Conservation (phyloP, 2,329 filamentous ascomycete species). For the Ophiocordyceps sinensis region DNA sequence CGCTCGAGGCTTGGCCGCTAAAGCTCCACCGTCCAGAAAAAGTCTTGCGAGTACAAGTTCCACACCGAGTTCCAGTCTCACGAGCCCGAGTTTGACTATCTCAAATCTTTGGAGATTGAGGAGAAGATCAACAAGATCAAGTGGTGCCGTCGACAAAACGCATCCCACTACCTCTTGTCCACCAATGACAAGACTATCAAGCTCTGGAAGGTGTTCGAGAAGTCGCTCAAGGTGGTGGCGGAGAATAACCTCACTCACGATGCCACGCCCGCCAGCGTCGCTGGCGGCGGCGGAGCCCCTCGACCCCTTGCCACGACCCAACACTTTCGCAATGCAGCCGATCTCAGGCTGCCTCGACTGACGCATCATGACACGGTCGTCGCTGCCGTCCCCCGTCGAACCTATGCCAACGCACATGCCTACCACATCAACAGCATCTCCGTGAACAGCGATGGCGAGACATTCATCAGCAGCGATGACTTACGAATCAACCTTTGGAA, state of each 20-base stretch:
- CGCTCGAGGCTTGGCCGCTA: neutral
- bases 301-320: conserved; percentile 52
- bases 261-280: conserved; percentile 60
- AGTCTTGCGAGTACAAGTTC: conserved; percentile 99
- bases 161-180: conserved; percentile 92
- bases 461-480: conserved; percentile 97
- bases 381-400: conserved; percentile 86
- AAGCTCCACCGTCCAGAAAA: conserved; percentile 57
- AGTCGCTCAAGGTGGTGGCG: conserved; percentile 95
- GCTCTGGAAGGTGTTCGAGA: conserved; percentile 99
- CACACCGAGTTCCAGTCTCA: conserved; percentile 99
- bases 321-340: conserved; percentile 64
- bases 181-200: conserved; percentile 99
- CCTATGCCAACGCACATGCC: conserved; percentile 94
- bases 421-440: conserved; percentile 99
- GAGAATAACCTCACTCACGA: conserved; percentile 98
- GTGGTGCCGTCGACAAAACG: conserved; percentile 96
- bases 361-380: conserved; percentile 98
- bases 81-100: conserved; percentile 97
- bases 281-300: conserved; percentile 64
- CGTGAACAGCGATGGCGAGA: conserved; percentile 99
- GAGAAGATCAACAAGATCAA: conserved; percentile 99
- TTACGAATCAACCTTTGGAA: conserved; percentile 98
- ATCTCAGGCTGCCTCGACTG: conserved; percentile 86
- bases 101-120: conserved; percentile 98